These are phyloP conservation scores for Quercus rubra DNA, from an alignment of 306 rosid genomes.

Conservation along the genomic window DNA sequence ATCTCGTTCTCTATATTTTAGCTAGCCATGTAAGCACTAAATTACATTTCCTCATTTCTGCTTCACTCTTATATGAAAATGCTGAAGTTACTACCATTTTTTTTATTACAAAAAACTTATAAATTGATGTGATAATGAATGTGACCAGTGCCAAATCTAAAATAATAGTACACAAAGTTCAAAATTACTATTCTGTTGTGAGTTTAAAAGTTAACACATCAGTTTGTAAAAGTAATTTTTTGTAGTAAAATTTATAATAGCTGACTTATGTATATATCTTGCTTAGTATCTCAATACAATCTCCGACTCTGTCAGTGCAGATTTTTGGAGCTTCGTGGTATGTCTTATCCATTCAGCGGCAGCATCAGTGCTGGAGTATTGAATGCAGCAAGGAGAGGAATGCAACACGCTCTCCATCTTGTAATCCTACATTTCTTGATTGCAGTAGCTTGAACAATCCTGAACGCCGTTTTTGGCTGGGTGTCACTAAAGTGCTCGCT, in stretches of 20 bases:
- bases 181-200: no score
- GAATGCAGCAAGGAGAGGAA: conserved; percentile 57
- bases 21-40: conserved; percentile 68
- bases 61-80: neutral
- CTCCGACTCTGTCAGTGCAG: conserved; percentile 51
- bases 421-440: conserved; percentile 51
- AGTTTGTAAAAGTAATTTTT: no score
- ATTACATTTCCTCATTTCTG: neutral
- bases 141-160: no score
- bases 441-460: conserved; percentile 24
- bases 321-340: conserved; percentile 84
- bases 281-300: no score
- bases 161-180: no score
- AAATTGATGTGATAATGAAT: no score
- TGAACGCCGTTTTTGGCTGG: conserved; percentile 55
- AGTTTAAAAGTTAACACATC: no score
- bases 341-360: conserved; percentile 69
- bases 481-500: conserved; percentile 33
- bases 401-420: conserved; percentile 68
- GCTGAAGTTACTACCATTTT: no score
- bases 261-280: no score
- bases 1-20: conserved; percentile 68
- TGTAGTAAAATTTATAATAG: no score
- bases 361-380: conserved; percentile 67
- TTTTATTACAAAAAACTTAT: no score